Evolutionary conservation across 495 filamentous ascomycete species (phyloP), one percentile per base, ranked within the genome.

Genomic region (Podospora comata): DNA sequence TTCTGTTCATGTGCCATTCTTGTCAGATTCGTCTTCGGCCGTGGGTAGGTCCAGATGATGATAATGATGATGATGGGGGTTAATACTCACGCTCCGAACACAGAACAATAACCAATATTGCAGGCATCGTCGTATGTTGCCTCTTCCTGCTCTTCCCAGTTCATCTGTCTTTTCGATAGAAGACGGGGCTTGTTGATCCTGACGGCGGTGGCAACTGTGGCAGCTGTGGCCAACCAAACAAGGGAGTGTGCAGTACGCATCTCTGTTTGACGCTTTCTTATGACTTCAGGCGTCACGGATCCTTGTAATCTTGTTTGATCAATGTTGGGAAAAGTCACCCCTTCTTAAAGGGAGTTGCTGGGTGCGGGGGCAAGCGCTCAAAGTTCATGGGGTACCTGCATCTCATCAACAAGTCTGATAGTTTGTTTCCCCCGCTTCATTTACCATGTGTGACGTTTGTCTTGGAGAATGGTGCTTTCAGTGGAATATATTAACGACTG

Each of bases 51-150:
- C 54, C 20, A n/a, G 9, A 57, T 7, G 54, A 28, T 13, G 4
- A 60, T n/a, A n/a, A n/a, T 34, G 55, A 65, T 39, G 53, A 30
- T 16, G n/a, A 2, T 2, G 30, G 23, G 23, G 23, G 23, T 23
- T 23, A 23, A 59, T 44, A 59, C 68, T 53, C 34, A 70, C 68
- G 68, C 68, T 53, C 68, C 68, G 15, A 23, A 64, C 11, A 70
- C 62, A 4, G 68, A 67, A 60, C 68, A 70, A 23, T 54, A 70
- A 3, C 68, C 68, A 63, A 70, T 70, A 32, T 70, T 70, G 28
- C 68, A 70, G 13, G 68, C 68, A 28, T 70, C 68, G 48, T 70
- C 68, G n/a, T 67, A 70, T 3, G 64, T 66, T 1, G 68, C 68
- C 27, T 32, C 15, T 18, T 63, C 61, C 32, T 63, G 61, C 1